Evolutionary conservation across 768 basidiomycete genomes (phyloP).

Genomic region (Kwoniella dendrophila): DNA sequence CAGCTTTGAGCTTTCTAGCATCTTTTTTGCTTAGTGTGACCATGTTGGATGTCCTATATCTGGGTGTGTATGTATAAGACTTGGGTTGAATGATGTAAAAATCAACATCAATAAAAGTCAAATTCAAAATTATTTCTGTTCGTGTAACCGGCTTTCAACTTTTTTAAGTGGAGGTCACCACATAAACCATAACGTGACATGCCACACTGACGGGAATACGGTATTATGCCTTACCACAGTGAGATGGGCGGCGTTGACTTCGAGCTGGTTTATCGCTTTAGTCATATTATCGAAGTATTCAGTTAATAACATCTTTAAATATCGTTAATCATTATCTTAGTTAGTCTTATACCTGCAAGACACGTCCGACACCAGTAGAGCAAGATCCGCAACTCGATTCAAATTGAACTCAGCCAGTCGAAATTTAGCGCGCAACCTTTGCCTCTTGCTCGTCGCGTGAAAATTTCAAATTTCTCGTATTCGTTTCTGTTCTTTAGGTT

Average conservation of each 20-base stretch:
- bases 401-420: neutral
- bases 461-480: constrained; percentile 13
- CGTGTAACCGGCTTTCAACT: too few species aligned
- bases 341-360: neutral
- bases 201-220: constrained; percentile 6
- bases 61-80: constrained; percentile 9
- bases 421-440: neutral
- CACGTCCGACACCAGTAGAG: neutral
- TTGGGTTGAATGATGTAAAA: constrained; percentile 1
- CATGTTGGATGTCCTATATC: constrained; percentile 21
- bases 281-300: too few species aligned
- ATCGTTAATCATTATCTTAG: too few species aligned
- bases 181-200: too few species aligned
- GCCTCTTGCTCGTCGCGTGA: constrained; percentile 16
- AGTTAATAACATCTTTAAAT: too few species aligned
- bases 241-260: neutral
- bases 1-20: constrained; percentile 22
- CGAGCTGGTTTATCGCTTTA: neutral
- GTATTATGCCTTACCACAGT: neutral
- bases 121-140: constrained; percentile 19
- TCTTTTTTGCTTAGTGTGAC: constrained; percentile 39
- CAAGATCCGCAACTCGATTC: neutral
- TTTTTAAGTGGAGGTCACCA: constrained; percentile 1
- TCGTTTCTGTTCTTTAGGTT: constrained; percentile 4
- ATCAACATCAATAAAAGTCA: neutral